Conservation (phyloP, 805 yeast species). For the Pichia heedii region DNA sequence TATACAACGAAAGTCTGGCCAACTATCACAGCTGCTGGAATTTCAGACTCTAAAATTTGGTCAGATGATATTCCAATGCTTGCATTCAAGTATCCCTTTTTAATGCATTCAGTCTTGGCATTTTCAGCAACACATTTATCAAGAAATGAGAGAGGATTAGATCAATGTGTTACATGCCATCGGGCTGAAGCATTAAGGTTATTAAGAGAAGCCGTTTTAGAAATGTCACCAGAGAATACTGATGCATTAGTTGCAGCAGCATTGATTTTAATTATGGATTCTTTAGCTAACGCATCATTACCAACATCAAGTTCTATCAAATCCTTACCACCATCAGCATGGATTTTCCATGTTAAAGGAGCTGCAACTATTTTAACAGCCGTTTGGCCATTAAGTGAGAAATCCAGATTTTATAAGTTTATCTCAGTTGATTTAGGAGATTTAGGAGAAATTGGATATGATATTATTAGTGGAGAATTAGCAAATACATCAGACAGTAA, state of each 20-base stretch:
- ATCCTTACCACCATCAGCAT: conserved; percentile 83
- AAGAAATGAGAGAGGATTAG: conserved; percentile 64
- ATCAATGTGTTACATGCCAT: conserved; percentile 76
- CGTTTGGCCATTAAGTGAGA: conserved; percentile 82
- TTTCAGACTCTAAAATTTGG: conserved; percentile 82
- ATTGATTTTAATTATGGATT: conserved; percentile 81
- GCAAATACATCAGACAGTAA: conserved; percentile 20
- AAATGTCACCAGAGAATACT: conserved; percentile 75
- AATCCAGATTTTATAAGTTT: conserved; percentile 55
- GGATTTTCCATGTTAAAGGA: conserved; percentile 96
- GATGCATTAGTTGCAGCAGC: conserved; percentile 94
- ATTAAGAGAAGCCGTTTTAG: conserved; percentile 76
- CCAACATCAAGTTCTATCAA: conserved; percentile 43
- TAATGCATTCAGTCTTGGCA: conserved; percentile 87
- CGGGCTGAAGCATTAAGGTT: conserved; percentile 78
- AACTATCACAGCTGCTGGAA: conserved; percentile 85
- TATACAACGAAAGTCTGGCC: conserved; percentile 78
- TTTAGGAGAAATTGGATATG: conserved; percentile 58
- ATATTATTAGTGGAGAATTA: conserved; percentile 27
- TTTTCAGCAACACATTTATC: conserved; percentile 89
- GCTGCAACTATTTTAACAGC: conserved; percentile 94
- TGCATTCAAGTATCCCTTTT: conserved; percentile 79
- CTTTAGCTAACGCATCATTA: conserved; percentile 79
- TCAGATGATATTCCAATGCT: conserved; percentile 76
- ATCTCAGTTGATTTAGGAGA: conserved; percentile 87